Percentiles rank a stretch among this genome's conserved stretches.
Conservation (phyloP, 2,329 filamentous ascomycete genomes). For the Cladophialophora exuberans region DNA sequence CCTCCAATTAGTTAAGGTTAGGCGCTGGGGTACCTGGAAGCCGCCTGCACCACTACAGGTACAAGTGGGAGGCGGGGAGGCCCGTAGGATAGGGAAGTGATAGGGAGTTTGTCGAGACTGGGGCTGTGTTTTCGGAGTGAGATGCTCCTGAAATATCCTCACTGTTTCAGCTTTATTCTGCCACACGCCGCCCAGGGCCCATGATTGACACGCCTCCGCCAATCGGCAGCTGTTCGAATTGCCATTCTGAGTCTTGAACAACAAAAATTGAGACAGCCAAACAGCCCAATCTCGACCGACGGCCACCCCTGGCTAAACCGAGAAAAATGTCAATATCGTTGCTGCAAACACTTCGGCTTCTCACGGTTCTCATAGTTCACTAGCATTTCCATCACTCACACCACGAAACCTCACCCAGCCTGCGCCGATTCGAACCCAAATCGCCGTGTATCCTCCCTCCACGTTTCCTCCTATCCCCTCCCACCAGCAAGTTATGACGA, state of each 20-base stretch:
- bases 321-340: no score
- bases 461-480: background rate
- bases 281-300: no score
- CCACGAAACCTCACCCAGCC: no score
- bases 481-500: slow-evolving; percentile 13
- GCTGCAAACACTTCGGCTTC: no score
- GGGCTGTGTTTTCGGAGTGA: slow-evolving; percentile 7
- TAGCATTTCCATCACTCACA: no score
- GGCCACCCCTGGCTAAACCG: no score
- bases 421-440: no score
- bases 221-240: slow-evolving; percentile 18
- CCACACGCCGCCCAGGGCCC: slow-evolving; percentile 7
- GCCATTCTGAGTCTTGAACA: slow-evolving; percentile 23
- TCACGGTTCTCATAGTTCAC: no score
- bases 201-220: slow-evolving; percentile 13
- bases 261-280: slow-evolving; percentile 18
- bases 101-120: background rate
- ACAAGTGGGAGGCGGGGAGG: no score
- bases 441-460: background rate
- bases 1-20: no score
- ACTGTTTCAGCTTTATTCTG: slow-evolving; percentile 28
- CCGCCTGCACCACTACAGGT: no score
- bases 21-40: no score
- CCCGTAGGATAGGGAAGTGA: background rate
- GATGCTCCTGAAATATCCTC: slow-evolving; percentile 9